Evolutionary conservation across 139 green algal species (phyloP).

Genomic region (Micractinium conductrix): DNA sequence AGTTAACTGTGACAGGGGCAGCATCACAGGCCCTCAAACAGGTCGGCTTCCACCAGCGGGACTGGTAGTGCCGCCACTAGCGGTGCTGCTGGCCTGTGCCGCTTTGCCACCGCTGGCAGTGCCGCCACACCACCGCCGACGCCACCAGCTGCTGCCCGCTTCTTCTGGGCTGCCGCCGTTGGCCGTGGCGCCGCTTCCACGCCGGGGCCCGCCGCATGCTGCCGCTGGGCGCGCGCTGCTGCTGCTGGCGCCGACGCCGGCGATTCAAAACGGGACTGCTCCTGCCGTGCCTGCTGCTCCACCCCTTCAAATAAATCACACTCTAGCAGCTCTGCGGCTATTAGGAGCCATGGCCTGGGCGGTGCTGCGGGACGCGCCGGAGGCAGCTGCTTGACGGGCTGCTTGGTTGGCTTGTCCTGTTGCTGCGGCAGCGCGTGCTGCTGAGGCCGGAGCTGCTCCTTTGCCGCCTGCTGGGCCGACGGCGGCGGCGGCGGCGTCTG

Average conservation of each 20-base stretch:
- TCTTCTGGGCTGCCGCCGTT: not conserved
- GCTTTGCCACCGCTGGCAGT: not conserved
- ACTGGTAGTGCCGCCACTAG: not conserved
- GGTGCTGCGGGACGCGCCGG: no score
- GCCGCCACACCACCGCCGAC: not conserved
- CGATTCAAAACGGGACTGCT: not conserved
- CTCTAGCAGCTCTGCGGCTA: not conserved
- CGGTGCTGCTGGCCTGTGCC: not conserved
- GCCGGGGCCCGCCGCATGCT: not conserved
- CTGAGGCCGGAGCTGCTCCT: not conserved
- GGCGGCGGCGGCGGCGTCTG: no score
- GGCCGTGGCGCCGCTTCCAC: not conserved
- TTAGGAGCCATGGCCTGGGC: no score
- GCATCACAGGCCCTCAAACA: slow-evolving; percentile 3
- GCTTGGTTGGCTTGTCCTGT: not conserved
- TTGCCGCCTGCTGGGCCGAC: not conserved
- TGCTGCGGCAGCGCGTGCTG: not conserved
- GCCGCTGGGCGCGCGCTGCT: no score
- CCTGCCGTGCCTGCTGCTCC: not conserved
- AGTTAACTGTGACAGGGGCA: no score
- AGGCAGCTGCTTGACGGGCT: no score
- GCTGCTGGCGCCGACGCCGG: not conserved
- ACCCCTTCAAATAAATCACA: slow-evolving; percentile 2
- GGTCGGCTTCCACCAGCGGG: not conserved
- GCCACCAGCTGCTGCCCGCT: not conserved